Percentiles rank a stretch among this genome's conserved stretches.
Conservation (phyloP, 2,329 filamentous ascomycete genomes). For the Botrytis porri region DNA sequence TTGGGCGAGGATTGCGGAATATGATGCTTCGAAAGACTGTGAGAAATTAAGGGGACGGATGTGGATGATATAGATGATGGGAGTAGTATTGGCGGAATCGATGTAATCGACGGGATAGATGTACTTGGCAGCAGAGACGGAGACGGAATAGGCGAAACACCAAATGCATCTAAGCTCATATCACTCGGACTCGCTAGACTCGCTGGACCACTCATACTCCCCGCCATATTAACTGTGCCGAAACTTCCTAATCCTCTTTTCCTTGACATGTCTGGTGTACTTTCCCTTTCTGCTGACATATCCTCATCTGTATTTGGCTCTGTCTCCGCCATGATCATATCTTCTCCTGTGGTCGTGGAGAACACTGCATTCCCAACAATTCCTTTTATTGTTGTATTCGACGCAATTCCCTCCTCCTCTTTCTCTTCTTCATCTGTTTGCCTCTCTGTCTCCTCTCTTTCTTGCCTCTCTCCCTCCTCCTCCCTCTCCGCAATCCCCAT, state of each 20-base stretch:
- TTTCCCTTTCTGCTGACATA: neutral
- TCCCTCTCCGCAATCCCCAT: neutral
- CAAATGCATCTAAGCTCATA: neutral
- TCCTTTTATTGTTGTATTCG: fast-evolving
- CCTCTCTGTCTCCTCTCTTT: neutral
- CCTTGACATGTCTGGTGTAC: fast-evolving
- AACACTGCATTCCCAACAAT: neutral
- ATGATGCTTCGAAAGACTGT: neutral
- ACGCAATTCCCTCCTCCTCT: no score
- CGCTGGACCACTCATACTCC: neutral
- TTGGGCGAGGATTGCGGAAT: neutral
- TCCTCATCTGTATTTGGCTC: neutral
- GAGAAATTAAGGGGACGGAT: neutral
- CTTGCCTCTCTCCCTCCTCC: neutral
- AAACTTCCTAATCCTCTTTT: no score
- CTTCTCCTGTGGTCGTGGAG: neutral
- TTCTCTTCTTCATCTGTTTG: fast-evolving
- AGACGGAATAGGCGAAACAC: neutral
- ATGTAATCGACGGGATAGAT: neutral
- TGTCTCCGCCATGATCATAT: neutral
- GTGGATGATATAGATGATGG: neutral
- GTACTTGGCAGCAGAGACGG: neutral
- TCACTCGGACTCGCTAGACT: neutral
- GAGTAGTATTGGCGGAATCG: neutral
- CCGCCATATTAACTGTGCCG: neutral